Evolutionary conservation across 2,329 filamentous ascomycete species (phyloP).

Genomic region (Neofusicoccum parvum): DNA sequence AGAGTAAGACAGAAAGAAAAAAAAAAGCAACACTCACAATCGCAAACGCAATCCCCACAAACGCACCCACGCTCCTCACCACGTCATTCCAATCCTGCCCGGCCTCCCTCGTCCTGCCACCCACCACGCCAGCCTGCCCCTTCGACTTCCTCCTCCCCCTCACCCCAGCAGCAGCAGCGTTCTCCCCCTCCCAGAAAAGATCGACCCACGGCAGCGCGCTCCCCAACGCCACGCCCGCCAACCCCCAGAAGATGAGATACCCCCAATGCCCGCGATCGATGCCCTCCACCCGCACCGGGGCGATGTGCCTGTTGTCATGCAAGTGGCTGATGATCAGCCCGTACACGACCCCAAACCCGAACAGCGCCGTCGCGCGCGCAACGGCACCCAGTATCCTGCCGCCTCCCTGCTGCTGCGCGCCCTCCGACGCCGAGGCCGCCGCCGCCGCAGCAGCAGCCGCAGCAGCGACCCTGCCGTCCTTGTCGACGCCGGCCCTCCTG

Average conservation of each 20-base stretch:
- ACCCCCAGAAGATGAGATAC: constrained; percentile 81
- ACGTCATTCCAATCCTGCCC: constrained; percentile 72
- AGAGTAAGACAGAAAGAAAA: background rate
- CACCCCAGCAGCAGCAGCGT: constrained; percentile 25
- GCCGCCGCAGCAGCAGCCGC: background rate
- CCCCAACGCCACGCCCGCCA: constrained; percentile 75
- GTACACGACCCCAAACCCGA: constrained; percentile 78
- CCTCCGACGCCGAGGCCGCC: background rate
- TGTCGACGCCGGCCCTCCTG: too few species aligned
- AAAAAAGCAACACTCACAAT: constrained; percentile 67
- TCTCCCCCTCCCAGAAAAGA: constrained; percentile 64
- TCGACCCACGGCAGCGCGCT: constrained; percentile 85
- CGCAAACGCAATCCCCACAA: constrained; percentile 73
- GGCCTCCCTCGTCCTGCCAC: constrained; percentile 40
- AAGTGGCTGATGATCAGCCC: constrained; percentile 79
- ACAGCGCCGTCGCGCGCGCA: constrained; percentile 59
- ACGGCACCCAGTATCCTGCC: background rate
- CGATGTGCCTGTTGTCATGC: constrained; percentile 68
- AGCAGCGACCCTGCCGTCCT: too few species aligned
- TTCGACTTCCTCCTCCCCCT: constrained; percentile 20
- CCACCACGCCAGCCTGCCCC: constrained; percentile 17
- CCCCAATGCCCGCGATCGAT: constrained; percentile 60
- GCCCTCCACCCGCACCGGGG: constrained; percentile 62
- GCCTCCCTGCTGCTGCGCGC: background rate
- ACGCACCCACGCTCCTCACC: constrained; percentile 69